Evolutionary conservation across 2,329 filamentous ascomycete genomes (phyloP).

Genomic region (Fusarium ramigenum): DNA sequence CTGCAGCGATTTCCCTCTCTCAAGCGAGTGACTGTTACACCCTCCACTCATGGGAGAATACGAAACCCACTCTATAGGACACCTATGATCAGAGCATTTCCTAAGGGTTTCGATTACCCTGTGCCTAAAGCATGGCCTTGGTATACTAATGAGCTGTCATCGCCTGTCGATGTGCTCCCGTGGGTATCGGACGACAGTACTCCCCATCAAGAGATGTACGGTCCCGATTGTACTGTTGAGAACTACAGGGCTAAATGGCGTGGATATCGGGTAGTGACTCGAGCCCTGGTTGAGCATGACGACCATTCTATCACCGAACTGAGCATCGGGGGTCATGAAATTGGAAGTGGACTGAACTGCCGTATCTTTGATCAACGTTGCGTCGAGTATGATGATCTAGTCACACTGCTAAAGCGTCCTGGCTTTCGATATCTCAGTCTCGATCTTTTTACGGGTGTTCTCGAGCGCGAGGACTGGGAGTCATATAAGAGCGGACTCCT

Average conservation of each 20-base stretch:
- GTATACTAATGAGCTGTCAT: not conserved
- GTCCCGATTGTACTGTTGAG: not conserved
- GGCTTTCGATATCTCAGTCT: not conserved
- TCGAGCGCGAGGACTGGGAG: not conserved
- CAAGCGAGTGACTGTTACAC: not conserved
- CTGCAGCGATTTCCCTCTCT: not conserved
- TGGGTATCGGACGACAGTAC: not conserved
- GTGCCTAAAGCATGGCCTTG: not conserved
- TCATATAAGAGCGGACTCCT: not conserved
- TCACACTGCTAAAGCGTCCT: not conserved
- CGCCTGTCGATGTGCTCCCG: not conserved
- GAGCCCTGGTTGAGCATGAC: not conserved
- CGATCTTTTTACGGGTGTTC: not conserved
- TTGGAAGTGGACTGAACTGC: not conserved
- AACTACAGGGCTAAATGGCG: not conserved
- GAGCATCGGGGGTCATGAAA: not conserved
- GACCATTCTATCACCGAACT: not conserved
- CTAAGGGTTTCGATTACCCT: not conserved
- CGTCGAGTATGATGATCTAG: not conserved
- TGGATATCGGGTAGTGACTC: not conserved
- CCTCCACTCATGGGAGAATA: not conserved
- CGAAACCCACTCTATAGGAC: not conserved
- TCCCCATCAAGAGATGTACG: not conserved
- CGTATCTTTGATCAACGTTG: not conserved
- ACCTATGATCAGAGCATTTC: slow-evolving; percentile 1